Evolutionary conservation across 768 basidiomycete species (phyloP), one percentile per base, ranked within the genome.

Genomic region (Rhodocollybia butyracea): DNA sequence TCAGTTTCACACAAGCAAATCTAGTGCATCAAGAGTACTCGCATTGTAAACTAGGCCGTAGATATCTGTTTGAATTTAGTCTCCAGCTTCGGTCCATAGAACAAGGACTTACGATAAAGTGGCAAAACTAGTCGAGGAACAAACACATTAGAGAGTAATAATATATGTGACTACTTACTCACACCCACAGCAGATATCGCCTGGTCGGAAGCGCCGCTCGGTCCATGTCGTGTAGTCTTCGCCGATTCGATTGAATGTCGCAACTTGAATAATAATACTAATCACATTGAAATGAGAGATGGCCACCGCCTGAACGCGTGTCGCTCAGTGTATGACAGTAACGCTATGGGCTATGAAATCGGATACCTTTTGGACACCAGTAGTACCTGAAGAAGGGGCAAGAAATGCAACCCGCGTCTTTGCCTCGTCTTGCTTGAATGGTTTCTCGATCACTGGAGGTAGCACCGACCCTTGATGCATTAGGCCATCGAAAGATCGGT

Each of bases 311-410:
- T 78, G 13, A 54, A 12, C 8, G 19, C 32, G 17, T 22, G 11
- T 32, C n/a, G 10, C 21, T 32, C 5, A 32, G n/a, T 8, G 31
- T 7, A 11, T 22, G 5, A 17, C 27, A 15, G 34, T 17, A 15
- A 19, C 43, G 32, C 26, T 24, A 22, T 4, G 30, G 17, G 2
- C 39, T n/a, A 36, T 27, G 22, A 41, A 36, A 2, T 15, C 24
- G 13, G 40, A 40, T 32, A 72, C 75, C 64, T 80, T 79, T 48
- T 77, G 81, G 52, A 71, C 75, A 5, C 79, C 79, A 0, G 80
- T 81, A 31, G 79, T 81, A 2, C 79, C 79, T 46, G 79, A 81
- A 2, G 79, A 81, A 57, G 81, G 80, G 51, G 71, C 74, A 31
- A 81, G 63, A 57, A 82, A 75, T 12, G 81, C 79, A 5, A 81